Conservation (phyloP, 495 filamentous ascomycete genomes). For the Jackrogersella minutella region DNA sequence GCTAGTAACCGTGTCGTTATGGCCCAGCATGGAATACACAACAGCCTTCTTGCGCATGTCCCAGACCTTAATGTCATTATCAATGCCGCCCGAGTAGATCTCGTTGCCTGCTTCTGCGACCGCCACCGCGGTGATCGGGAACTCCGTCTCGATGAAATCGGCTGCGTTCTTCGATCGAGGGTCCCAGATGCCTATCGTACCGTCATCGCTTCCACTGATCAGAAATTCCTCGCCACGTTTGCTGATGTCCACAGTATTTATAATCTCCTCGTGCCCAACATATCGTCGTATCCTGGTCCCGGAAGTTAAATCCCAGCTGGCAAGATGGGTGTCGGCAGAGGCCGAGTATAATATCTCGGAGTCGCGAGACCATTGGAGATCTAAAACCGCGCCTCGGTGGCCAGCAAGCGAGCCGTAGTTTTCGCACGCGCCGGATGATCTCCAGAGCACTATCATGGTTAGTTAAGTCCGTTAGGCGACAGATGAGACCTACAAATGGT, state of each 20-base stretch:
- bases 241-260: slow-evolving; percentile 89
- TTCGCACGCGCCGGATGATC: slow-evolving; percentile 87
- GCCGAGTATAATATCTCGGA: slow-evolving; percentile 90
- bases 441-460: slow-evolving; percentile 78
- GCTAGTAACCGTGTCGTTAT: slow-evolving; percentile 91
- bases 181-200: slow-evolving; percentile 95
- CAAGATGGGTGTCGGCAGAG: slow-evolving; percentile 89
- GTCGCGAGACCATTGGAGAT: slow-evolving; percentile 96
- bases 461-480: background rate
- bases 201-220: slow-evolving; percentile 90
- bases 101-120: slow-evolving; percentile 94
- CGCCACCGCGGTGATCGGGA: slow-evolving; percentile 91
- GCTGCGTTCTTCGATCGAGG: slow-evolving; percentile 88
- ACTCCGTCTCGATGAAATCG: slow-evolving; percentile 88
- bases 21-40: slow-evolving; percentile 86
- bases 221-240: slow-evolving; percentile 88
- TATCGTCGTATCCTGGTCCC: slow-evolving; percentile 89
- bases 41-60: slow-evolving; percentile 91
- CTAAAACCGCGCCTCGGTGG: slow-evolving; percentile 88
- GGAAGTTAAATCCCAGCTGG: slow-evolving; percentile 93
- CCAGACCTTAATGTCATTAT: slow-evolving; percentile 98
- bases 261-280: slow-evolving; percentile 89
- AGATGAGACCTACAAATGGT: slow-evolving; percentile 72
- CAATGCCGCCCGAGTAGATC: slow-evolving; percentile 92
- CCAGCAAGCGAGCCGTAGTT: slow-evolving; percentile 90